A percentile compares a stretch with the other conserved stretches of the same genome.
Evolutionary conservation across 176 grass and related monocot species (phyloP).

Genomic region (Oryza glumipatula): DNA sequence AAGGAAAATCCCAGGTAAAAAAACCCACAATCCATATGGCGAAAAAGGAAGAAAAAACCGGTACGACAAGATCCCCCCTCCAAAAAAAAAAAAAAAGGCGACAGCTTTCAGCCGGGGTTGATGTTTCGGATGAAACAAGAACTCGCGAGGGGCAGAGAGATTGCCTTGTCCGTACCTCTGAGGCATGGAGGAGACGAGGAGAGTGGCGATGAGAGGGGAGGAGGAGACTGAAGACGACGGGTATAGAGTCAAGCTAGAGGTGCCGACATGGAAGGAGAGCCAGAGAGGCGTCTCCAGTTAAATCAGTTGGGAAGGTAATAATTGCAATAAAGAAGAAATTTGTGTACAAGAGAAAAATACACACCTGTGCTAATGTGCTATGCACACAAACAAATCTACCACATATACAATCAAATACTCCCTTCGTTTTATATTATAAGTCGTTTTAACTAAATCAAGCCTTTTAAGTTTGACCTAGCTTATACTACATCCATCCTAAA

Average conservation of each 20-base stretch:
- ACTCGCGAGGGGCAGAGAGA: background rate
- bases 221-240: conserved; percentile 17
- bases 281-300: conserved; percentile 25
- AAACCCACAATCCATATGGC: background rate
- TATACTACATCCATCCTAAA: too few relatives aligned
- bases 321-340: background rate
- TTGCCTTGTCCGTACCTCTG: conserved; percentile 5
- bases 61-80: background rate
- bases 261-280: background rate
- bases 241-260: conserved; percentile 26
- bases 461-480: too few relatives aligned
- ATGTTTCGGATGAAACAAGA: background rate
- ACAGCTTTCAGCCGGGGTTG: background rate
- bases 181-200: conserved; percentile 19
- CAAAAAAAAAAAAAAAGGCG: background rate
- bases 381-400: background rate
- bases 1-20: background rate
- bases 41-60: background rate
- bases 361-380: background rate
- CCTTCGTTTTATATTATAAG: too few relatives aligned
- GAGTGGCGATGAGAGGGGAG: background rate
- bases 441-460: too few relatives aligned
- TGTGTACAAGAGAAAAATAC: background rate
- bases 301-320: conserved; percentile 32
- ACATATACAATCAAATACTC: too few relatives aligned